Conservation (phyloP, 345 rosid genomes). For the Boechera divaricarpa region DNA sequence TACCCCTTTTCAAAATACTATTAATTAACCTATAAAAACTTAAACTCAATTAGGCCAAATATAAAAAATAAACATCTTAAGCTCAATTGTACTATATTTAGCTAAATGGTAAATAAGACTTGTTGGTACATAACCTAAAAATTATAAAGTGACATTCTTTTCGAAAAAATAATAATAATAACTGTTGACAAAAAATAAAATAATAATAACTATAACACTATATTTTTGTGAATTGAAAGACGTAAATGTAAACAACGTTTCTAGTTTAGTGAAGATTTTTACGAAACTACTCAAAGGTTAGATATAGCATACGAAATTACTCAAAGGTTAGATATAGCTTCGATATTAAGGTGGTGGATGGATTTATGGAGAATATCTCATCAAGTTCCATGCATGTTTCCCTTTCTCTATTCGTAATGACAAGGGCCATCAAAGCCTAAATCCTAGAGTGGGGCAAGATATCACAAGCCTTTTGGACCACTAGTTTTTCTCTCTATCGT, state of each 20-base stretch:
- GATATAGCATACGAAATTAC: not conserved
- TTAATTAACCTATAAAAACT: not conserved
- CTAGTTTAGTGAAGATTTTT: not conserved
- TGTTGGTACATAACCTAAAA: not conserved
- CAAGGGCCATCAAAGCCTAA: slow-evolving; percentile 33
- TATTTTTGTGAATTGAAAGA: not conserved
- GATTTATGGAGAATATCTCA: slow-evolving; percentile 17
- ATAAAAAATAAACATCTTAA: not conserved
- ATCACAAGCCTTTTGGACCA: slow-evolving; percentile 39
- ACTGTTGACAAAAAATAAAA: too few species aligned
- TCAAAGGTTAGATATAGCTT: not conserved
- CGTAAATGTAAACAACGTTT: not conserved
- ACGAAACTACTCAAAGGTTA: not conserved
- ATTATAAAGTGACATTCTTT: not conserved
- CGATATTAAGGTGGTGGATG: slow-evolving; percentile 14
- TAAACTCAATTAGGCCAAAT: not conserved
- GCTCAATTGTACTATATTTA: slow-evolving; percentile 7
- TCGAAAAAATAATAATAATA: not conserved
- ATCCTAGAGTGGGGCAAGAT: slow-evolving; percentile 33
- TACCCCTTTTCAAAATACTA: not conserved
- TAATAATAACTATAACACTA: not conserved
- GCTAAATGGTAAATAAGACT: not conserved
- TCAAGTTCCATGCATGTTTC: slow-evolving; percentile 39
- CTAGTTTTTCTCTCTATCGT: slow-evolving; percentile 9
- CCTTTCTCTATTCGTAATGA: slow-evolving; percentile 31